Conservation (phyloP, 495 filamentous ascomycete genomes). For the Diplogelasinospora grovesii region DNA sequence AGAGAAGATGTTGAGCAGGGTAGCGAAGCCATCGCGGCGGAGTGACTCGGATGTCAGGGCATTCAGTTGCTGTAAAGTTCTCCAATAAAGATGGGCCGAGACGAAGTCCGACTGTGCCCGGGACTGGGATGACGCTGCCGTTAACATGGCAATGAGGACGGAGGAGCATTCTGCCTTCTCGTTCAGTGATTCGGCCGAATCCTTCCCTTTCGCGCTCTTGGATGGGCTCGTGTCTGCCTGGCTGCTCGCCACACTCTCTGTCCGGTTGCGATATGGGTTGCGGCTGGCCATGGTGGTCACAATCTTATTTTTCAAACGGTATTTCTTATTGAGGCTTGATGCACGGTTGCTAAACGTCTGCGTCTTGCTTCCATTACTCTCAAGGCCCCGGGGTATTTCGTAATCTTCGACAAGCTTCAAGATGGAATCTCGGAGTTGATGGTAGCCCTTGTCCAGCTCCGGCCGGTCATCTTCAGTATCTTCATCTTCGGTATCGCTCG, state of each 20-base stretch:
- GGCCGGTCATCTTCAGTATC: conserved; percentile 57
- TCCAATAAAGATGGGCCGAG: conserved; percentile 62
- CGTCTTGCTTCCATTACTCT: conserved; percentile 43
- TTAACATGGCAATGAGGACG: conserved; percentile 59
- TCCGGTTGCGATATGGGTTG: conserved; percentile 47
- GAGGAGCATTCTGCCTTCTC: conserved; percentile 35
- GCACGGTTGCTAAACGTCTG: conserved; percentile 61
- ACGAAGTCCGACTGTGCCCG: conserved; percentile 64
- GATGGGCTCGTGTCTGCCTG: conserved; percentile 27
- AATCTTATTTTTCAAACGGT: conserved; percentile 43
- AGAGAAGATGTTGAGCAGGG: conserved; percentile 64
- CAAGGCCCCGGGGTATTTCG: conserved; percentile 58
- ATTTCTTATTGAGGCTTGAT: conserved; percentile 43
- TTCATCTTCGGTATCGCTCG: conserved; percentile 58
- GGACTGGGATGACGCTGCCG: conserved; percentile 60
- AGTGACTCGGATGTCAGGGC: conserved; percentile 56
- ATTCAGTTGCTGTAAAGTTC: conserved; percentile 57
- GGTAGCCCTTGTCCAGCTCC: conserved; percentile 73
- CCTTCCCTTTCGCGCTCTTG: conserved; percentile 25
- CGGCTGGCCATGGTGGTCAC: conserved; percentile 47
- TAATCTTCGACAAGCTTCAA: conserved; percentile 75
- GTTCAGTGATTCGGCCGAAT: conserved; percentile 18
- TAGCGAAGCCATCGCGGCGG: conserved; percentile 56
- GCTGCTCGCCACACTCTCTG: conserved; percentile 29
- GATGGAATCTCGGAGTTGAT: conserved; percentile 75